phyloP scores from a whole-genome alignment of 1,284 basidiomycete genomes.

The Microbotryomycetes sp. region DNA sequence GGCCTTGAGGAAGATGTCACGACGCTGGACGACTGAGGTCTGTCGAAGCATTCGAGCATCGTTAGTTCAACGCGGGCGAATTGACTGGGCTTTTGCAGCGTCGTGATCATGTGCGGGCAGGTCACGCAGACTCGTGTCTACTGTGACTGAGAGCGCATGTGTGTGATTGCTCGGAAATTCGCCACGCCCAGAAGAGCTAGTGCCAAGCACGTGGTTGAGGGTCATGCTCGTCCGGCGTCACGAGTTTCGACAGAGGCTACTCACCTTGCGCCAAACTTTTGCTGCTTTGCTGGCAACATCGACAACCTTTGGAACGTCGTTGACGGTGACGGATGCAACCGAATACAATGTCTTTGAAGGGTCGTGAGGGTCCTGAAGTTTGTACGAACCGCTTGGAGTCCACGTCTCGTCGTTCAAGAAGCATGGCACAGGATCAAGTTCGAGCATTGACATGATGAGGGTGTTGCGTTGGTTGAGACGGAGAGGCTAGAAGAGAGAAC shows the following conservation, averaged over 20 bases:
- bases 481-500: too few relatives aligned
- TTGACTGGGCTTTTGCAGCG: too few relatives aligned
- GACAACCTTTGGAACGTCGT: slow-evolving; percentile 27
- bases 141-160: background rate
- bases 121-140: background rate
- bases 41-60: too few relatives aligned
- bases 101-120: background rate
- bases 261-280: slow-evolving; percentile 22
- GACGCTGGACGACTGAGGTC: slow-evolving; percentile 28
- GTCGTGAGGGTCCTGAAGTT: slow-evolving; percentile 35
- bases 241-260: background rate
- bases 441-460: background rate
- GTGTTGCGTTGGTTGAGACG: too few relatives aligned
- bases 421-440: slow-evolving; percentile 31
- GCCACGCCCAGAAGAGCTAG: background rate
- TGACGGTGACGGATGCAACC: slow-evolving; percentile 26
- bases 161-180: slow-evolving; percentile 16
- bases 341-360: slow-evolving; percentile 23
- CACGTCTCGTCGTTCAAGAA: slow-evolving; percentile 37
- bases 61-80: too few relatives aligned
- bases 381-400: slow-evolving; percentile 31
- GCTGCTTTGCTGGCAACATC: slow-evolving; percentile 17
- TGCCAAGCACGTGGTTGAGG: background rate
- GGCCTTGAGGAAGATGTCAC: slow-evolving; percentile 34
- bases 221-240: background rate